Evolutionary conservation across 2,329 filamentous ascomycete species (phyloP).

Genomic region (Dothideomycetes sp.): DNA sequence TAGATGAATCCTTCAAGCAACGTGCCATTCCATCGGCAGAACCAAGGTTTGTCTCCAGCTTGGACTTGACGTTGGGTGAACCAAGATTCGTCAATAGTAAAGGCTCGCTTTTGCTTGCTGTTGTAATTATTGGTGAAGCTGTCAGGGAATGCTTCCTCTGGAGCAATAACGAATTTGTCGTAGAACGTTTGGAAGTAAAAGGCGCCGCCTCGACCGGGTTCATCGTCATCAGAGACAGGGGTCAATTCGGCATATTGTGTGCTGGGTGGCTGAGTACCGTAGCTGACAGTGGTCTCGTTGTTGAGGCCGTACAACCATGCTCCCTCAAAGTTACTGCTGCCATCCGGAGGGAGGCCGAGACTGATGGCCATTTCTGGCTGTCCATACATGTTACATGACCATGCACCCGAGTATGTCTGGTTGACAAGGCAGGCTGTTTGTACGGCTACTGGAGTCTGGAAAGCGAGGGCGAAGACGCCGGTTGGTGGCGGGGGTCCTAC

Average conservation of each 20-base stretch:
- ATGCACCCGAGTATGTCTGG: constrained; percentile 46
- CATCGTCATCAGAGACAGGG: constrained; percentile 50
- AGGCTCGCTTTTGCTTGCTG: constrained; percentile 15
- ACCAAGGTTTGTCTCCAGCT: constrained; percentile 57
- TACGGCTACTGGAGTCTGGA: constrained; percentile 40
- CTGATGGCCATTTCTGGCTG: constrained; percentile 22
- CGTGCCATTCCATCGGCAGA: constrained; percentile 61
- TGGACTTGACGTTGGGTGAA: constrained; percentile 34
- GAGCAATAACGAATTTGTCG: constrained; percentile 54
- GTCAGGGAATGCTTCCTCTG: constrained; percentile 27
- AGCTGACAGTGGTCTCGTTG: constrained; percentile 34
- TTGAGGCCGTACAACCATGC: constrained; percentile 24
- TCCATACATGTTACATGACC: constrained; percentile 50
- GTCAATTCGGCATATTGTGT: constrained; percentile 35
- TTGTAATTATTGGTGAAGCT: constrained; percentile 22
- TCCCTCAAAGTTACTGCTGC: constrained; percentile 18
- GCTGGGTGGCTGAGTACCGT: constrained; percentile 52
- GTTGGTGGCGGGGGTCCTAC: constrained; percentile 45
- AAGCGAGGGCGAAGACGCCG: constrained; percentile 49
- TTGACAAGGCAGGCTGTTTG: constrained; percentile 51
- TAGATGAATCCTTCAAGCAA: constrained; percentile 60
- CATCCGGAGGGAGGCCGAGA: constrained; percentile 19
- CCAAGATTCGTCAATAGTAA: constrained; percentile 17
- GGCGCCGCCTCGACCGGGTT: constrained; percentile 49
- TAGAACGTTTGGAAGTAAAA: constrained; percentile 55